phyloP scores from a whole-genome alignment of 2,329 filamentous ascomycete species.

The Fusarium sp. region DNA sequence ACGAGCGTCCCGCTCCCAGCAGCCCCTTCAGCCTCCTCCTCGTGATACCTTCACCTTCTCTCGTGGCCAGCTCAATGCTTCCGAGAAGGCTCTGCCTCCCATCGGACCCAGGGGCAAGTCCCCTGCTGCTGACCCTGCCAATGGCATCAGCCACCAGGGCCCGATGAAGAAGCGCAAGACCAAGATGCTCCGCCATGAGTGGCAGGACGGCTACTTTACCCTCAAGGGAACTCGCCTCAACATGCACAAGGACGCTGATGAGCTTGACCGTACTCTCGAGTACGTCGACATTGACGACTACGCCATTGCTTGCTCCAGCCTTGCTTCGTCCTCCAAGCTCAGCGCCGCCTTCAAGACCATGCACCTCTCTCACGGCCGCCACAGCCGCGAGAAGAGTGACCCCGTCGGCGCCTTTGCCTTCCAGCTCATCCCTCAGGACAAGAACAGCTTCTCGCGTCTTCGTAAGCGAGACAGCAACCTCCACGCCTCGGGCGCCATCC shows the following conservation, averaged over 20 bases:
- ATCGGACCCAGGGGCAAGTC: conserved; percentile 43
- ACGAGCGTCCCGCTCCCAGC: conserved; percentile 50
- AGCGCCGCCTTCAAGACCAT: conserved; percentile 88
- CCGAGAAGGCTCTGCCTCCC: conserved; percentile 60
- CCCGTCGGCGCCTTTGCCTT: conserved; percentile 81
- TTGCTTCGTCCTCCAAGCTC: conserved; percentile 83
- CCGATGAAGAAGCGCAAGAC: conserved; percentile 96
- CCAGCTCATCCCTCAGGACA: conserved; percentile 81
- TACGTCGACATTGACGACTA: conserved; percentile 92
- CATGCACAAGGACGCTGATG: conserved; percentile 75
- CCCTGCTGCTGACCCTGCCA: conserved; percentile 50
- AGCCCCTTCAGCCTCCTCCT: conserved; percentile 63
- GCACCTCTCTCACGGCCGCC: conserved; percentile 66
- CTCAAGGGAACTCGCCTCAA: conserved; percentile 80
- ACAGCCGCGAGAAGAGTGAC: conserved; percentile 64
- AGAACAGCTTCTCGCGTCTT: conserved; percentile 62
- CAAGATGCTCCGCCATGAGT: conserved; percentile 89
- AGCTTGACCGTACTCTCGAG: conserved; percentile 72
- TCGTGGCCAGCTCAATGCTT: conserved; percentile 57
- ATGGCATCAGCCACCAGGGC: conserved; percentile 78
- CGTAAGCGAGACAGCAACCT: conserved; percentile 65
- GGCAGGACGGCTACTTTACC: conserved; percentile 92
- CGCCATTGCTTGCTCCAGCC: conserved; percentile 83
- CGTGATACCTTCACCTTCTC: conserved; percentile 69
- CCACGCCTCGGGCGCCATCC: conserved; percentile 47